Conservation (phyloP, 1,284 basidiomycete genomes). For the Naganishia cerealis region DNA sequence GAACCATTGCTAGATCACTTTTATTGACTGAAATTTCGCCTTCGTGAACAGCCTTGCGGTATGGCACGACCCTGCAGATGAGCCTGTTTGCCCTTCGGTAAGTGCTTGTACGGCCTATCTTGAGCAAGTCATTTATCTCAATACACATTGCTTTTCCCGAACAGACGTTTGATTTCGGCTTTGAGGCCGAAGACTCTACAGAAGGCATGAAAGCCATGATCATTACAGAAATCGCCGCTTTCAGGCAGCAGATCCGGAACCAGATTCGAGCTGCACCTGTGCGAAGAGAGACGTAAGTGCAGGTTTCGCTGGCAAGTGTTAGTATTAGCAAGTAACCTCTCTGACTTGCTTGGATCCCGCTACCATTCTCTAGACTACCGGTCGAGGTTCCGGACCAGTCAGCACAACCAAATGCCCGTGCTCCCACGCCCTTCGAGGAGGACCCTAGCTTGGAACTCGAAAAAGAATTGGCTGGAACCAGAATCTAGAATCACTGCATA, state of each 20-base stretch:
- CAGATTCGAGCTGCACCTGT: slow-evolving; percentile 34
- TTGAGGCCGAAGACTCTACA: slow-evolving; percentile 92
- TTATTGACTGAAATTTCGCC: not conserved
- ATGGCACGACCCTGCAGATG: slow-evolving; percentile 93
- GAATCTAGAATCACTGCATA: slow-evolving; percentile 14
- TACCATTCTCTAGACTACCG: slow-evolving; percentile 38
- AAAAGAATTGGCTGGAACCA: slow-evolving; percentile 67
- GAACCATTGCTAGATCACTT: not conserved
- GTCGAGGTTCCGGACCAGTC: slow-evolving; percentile 36
- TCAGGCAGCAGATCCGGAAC: slow-evolving; percentile 48
- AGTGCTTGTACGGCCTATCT: slow-evolving; percentile 46
- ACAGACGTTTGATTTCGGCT: slow-evolving; percentile 93
- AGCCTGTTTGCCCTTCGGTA: slow-evolving; percentile 73
- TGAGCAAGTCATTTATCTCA: slow-evolving; percentile 22
- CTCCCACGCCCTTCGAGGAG: slow-evolving; percentile 67
- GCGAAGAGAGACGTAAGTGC: slow-evolving; percentile 39
- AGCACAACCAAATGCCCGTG: slow-evolving; percentile 54
- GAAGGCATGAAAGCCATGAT: slow-evolving; percentile 97
- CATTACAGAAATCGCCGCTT: slow-evolving; percentile 67
- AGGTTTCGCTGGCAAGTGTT: not conserved
- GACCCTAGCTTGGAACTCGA: slow-evolving; percentile 84
- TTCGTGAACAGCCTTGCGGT: slow-evolving; percentile 62
- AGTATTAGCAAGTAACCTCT: slow-evolving; percentile 30
- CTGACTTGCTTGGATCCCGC: not conserved
- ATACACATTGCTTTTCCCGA: slow-evolving; percentile 23